A percentile compares a stretch with the other conserved stretches of the same genome.
These are phyloP conservation scores for Cystobasidium slooffiae DNA, from an alignment of 1,284 basidiomycete species.

Conservation along the genomic window DNA sequence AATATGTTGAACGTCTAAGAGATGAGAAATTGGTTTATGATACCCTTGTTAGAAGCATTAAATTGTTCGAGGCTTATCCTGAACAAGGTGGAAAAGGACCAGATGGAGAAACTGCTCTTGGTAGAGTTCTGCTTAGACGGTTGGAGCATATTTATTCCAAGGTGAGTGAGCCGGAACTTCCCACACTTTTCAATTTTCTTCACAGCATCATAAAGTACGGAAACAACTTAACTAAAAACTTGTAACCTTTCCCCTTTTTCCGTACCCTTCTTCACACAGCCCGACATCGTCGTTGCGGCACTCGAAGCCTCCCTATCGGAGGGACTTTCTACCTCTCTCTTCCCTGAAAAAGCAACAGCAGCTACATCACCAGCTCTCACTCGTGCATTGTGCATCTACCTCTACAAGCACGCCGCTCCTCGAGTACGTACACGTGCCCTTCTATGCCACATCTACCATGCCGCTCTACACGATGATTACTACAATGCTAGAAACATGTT, in stretches of 20 bases:
- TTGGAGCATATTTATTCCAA: constrained; percentile 99
- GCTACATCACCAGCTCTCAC: constrained; percentile 69
- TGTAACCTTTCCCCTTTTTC: not conserved
- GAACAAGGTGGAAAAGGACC: constrained; percentile 66
- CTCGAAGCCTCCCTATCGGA: constrained; percentile 70
- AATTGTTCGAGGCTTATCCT: constrained; percentile 80
- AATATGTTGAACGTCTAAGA: constrained; percentile 94
- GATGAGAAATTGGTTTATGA: constrained; percentile 94
- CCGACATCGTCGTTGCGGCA: constrained; percentile 88
- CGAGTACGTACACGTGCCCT: constrained; percentile 89
- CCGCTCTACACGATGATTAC: constrained; percentile 95
- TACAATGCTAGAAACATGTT: constrained; percentile 97
- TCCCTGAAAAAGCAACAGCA: constrained; percentile 50
- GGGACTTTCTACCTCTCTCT: constrained; percentile 51
- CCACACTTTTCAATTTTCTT: not conserved
- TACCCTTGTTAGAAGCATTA: constrained; percentile 88
- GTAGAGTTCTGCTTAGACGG: constrained; percentile 89
- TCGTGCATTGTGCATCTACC: constrained; percentile 84
- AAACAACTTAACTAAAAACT: not conserved
- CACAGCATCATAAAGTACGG: not conserved
- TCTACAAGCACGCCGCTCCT: constrained; percentile 90
- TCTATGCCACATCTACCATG: constrained; percentile 96
- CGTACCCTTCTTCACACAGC: constrained; percentile 62
- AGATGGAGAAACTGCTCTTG: constrained; percentile 58
- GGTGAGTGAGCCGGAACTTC: constrained; percentile 61